Evolutionary conservation across 2,329 filamentous ascomycete species (phyloP), one percentile per base, ranked within the genome.

Genomic region (Cladosporium sp.): DNA sequence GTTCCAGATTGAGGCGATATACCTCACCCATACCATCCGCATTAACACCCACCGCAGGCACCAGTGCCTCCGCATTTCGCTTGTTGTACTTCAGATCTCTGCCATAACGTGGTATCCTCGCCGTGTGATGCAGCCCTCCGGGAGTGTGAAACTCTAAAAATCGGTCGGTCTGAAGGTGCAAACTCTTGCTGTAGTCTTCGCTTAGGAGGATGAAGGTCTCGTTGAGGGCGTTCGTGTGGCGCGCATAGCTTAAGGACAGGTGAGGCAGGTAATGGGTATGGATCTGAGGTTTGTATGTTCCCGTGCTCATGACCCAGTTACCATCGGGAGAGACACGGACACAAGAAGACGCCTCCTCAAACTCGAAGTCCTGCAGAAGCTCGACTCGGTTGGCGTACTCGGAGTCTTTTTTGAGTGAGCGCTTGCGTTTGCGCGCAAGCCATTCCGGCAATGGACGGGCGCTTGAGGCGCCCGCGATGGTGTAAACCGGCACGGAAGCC

Each of bases 211-310:
- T 75, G 67, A 99, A 97, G 1, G 88, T 95, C 57, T 91, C 85
- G 67, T 99, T 99, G 37, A 97, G 79, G 7, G 88, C 86, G 57
- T 88, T 87, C 1, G 95, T 99, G 69, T 99, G 93, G 50, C 93
- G 85, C 29, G 90, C 83, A 70, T 86, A 99, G 7, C 91, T 96
- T n/a, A 99, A 80, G 8, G 92, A 92, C 18, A 97, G 79, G 65
- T 97, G 90, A 32, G 91, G 87, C 5, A 97, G 82, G 66, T 95
- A 89, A 71, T 99, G 95, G n/a, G 89, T 86, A 66, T 97, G 93
- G 53, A 97, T 95, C 68, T 95, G 89, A 1, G 87, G 85, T 64
- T 88, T 82, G 17, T 34, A 45, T 75, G 69, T 82, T 74, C 89
- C 90, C 47, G 91, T 95, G 63, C 88, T 95, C 88, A 96, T 93